Evolutionary conservation across 169 alveolate species (phyloP), one percentile per base, ranked within the genome.

Genomic region (Neospora caninum): DNA sequence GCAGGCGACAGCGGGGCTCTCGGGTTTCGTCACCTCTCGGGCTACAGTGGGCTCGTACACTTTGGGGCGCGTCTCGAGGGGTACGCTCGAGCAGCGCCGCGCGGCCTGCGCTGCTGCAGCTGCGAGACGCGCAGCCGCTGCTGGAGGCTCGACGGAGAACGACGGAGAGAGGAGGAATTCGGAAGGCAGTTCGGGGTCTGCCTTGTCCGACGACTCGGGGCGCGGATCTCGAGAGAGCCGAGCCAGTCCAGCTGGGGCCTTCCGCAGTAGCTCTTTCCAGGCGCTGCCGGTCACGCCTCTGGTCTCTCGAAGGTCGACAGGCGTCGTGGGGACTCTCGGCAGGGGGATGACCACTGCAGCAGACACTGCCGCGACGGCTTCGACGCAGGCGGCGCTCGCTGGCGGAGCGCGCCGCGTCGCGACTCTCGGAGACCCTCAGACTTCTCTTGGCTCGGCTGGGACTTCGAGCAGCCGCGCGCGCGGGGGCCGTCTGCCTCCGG

Each of bases 91-190:
- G 41, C 69, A 82, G 67, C 53, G 89, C 34, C 89, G 89, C 10
- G 69, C 64, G 38, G 64, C 54, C 20, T 82, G 89, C 67, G 89
- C 69, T 2, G 67, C 89, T 0, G 89, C 89, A 20, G 89, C 89
- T 9, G 64, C 36, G 53, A 42, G 41, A 25, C n/a, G 89, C 6
- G 89, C 89, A 6, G 89, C 67, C 36, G 67, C 69, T 31, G 89
- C 69, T 4, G 89, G 67, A 64, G 64, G 36, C 13, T 16, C 45
- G 88, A 49, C 58, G 58, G 58, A 49, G 58, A 49, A 49, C 58
- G 58, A 7, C 13, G 22, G n/a, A n/a, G n/a, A n/a, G n/a, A n/a
- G n/a, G n/a, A n/a, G 22, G 4, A 49, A 13, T 49, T 49, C 58
- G 13, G 58, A 49, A 4, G 58, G 58, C 58, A 4, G 58, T 4